These are phyloP conservation scores for Fusarium goolgardi DNA, from an alignment of 2,329 filamentous ascomycete genomes.

Conservation along the genomic window DNA sequence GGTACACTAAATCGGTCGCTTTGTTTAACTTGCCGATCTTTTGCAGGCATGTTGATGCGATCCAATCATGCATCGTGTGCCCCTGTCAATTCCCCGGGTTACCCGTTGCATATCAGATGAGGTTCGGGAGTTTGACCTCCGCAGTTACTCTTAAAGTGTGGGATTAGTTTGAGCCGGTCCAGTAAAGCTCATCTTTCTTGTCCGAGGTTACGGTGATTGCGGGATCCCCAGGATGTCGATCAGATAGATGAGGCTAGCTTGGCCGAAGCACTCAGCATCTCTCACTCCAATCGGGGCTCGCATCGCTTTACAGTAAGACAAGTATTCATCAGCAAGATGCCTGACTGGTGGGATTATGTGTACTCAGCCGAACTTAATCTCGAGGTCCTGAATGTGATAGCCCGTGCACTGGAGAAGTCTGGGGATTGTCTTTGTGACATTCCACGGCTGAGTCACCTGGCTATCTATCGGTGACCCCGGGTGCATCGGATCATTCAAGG, in stretches of 20 bases:
- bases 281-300: not conserved
- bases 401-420: too few relatives aligned
- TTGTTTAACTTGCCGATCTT: constrained; percentile 13
- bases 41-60: constrained; percentile 12
- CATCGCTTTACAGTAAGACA: not conserved
- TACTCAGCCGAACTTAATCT: not conserved
- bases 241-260: not conserved
- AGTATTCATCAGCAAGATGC: not conserved
- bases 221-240: not conserved
- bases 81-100: constrained; percentile 2
- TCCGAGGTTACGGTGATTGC: too few relatives aligned
- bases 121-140: constrained; percentile 12
- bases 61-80: constrained; percentile 14
- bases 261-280: not conserved
- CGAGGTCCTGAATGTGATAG: too few relatives aligned
- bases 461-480: too few relatives aligned
- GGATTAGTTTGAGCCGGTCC: constrained; percentile 17
- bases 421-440: too few relatives aligned
- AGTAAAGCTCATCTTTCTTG: not conserved
- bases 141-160: constrained; percentile 2
- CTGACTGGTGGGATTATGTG: too few relatives aligned
- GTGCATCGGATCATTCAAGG: too few relatives aligned
- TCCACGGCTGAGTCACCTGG: too few relatives aligned
- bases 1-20: not conserved
- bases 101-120: not conserved